Evolutionary conservation across 768 basidiomycete species (phyloP).

Genomic region (Leucosporidium yakuticum): DNA sequence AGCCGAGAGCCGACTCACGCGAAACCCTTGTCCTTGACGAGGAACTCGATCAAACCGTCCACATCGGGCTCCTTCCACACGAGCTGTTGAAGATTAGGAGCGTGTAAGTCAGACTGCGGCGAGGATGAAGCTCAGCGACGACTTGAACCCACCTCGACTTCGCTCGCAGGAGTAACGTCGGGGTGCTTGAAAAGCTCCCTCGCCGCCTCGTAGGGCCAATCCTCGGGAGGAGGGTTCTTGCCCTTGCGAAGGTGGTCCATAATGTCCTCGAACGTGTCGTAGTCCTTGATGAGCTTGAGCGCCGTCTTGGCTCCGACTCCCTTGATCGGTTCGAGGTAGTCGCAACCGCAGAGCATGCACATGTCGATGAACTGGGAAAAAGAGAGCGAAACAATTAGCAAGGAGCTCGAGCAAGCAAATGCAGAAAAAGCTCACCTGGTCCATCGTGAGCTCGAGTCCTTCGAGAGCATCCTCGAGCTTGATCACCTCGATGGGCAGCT

Average conservation of each 20-base stretch:
- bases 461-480: constrained; percentile 72
- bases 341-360: constrained; percentile 92
- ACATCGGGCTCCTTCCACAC: constrained; percentile 92
- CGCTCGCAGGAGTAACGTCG: constrained; percentile 76
- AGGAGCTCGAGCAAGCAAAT: background rate
- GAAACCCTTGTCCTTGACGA: constrained; percentile 94
- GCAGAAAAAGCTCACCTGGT: constrained; percentile 54
- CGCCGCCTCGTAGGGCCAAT: constrained; percentile 97
- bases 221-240: constrained; percentile 71
- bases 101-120: background rate
- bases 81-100: constrained; percentile 51
- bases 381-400: background rate
- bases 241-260: constrained; percentile 57
- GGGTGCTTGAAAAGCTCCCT: constrained; percentile 84
- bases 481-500: constrained; percentile 91
- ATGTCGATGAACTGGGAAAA: constrained; percentile 78
- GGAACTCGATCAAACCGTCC: constrained; percentile 85
- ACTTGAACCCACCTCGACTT: constrained; percentile 62
- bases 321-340: constrained; percentile 98
- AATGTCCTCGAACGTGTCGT: constrained; percentile 64
- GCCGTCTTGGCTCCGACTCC: constrained; percentile 95
- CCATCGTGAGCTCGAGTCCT: constrained; percentile 88
- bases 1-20: constrained; percentile 55
- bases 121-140: constrained; percentile 3
- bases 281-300: constrained; percentile 80